Conservation (phyloP, 2,329 filamentous ascomycete species). For the Paraphaeosphaeria sporulosa region DNA sequence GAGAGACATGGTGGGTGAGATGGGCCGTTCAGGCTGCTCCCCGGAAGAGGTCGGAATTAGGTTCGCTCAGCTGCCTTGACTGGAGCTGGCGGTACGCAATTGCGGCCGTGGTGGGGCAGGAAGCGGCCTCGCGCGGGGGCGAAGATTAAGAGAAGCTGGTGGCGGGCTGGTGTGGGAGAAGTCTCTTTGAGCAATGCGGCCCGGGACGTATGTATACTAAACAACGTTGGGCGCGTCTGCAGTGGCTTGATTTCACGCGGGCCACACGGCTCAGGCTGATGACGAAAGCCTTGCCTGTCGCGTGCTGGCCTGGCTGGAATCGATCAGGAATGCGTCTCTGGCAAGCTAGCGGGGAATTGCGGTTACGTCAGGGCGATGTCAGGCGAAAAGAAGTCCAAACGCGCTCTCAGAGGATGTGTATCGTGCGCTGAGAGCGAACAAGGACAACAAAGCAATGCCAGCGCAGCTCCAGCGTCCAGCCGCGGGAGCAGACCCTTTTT, state of each 20-base stretch:
- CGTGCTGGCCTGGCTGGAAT: conserved; percentile 9
- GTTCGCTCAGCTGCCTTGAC: conserved; percentile 4
- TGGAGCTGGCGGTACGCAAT: conserved; percentile 10
- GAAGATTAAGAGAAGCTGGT: neutral
- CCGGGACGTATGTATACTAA: neutral
- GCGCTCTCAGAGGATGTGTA: too few species aligned
- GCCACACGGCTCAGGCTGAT: conserved; percentile 5
- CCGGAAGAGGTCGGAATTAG: neutral
- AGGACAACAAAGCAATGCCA: neutral
- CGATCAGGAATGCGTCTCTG: conserved; percentile 9
- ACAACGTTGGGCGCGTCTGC: neutral
- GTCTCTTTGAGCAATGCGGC: neutral
- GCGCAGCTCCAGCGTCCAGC: neutral
- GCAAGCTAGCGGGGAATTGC: neutral
- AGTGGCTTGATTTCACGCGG: conserved; percentile 1
- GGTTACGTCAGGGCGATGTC: conserved; percentile 16
- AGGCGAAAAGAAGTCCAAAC: neutral
- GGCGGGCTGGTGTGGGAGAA: neutral
- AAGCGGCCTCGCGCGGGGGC: neutral
- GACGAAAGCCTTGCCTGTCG: conserved; percentile 8
- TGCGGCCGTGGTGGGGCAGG: conserved; percentile 9
- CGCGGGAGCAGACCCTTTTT: conserved; percentile 6
- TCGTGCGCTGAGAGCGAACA: neutral
- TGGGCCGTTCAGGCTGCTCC: neutral
- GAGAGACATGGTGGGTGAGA: conserved; percentile 45